Evolutionary conservation across 305 asterid genomes (phyloP).

Genomic region (Fraxinus angustifolia): DNA sequence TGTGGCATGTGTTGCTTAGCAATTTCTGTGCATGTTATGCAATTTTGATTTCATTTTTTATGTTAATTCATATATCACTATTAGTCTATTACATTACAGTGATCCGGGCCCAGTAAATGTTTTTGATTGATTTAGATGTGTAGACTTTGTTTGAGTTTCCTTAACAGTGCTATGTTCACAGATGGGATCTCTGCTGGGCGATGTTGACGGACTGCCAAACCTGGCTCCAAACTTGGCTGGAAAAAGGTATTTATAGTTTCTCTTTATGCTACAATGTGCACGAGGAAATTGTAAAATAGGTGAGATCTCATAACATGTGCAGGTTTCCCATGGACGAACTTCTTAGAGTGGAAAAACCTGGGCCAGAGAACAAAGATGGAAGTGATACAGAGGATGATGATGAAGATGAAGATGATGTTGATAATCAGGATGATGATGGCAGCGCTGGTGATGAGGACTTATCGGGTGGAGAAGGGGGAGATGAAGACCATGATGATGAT

Average conservation of each 20-base stretch:
- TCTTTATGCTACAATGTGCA: neutral
- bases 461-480: slow-evolving; percentile 61
- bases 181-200: slow-evolving; percentile 47
- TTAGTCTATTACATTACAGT: neutral
- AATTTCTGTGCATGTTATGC: neutral
- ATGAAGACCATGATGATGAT: slow-evolving; percentile 44
- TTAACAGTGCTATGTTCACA: slow-evolving; percentile 21
- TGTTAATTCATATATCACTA: neutral
- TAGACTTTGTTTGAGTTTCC: slow-evolving; percentile 1
- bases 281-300: neutral
- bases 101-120: neutral
- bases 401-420: slow-evolving; percentile 30
- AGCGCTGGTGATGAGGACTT: slow-evolving; percentile 70
- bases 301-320: slow-evolving; percentile 2
- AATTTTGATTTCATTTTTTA: neutral
- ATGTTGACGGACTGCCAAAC: slow-evolving; percentile 30
- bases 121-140: neutral
- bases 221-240: slow-evolving; percentile 30
- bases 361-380: slow-evolving; percentile 54
- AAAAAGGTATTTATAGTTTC: slow-evolving; percentile 40
- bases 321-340: slow-evolving; percentile 70
- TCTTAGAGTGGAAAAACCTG: slow-evolving; percentile 38
- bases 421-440: slow-evolving; percentile 29
- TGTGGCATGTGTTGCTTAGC: neutral
- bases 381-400: slow-evolving; percentile 80